Percentiles rank a stretch among this genome's conserved stretches.
phyloP scores from a whole-genome alignment of 768 basidiomycete genomes.

The Tephrocybe sp. region DNA sequence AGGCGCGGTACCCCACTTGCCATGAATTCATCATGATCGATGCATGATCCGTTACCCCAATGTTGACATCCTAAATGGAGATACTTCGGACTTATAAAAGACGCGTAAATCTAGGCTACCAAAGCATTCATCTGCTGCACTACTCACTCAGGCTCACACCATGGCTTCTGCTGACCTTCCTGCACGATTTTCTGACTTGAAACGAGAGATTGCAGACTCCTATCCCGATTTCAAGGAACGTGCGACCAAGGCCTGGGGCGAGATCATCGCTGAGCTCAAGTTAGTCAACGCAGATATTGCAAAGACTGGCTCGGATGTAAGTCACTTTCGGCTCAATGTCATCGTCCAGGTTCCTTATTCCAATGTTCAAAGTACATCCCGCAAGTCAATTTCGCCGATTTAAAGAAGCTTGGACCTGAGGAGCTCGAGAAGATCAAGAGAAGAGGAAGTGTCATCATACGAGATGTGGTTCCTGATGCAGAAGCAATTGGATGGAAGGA shows the following conservation, averaged over 20 bases:
- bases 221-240: conserved; percentile 50
- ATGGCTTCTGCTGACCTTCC: conserved; percentile 27
- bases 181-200: conserved; percentile 55
- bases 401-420: conserved; percentile 43
- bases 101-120: no score
- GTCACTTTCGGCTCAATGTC: conserved; percentile 12
- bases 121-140: neutral
- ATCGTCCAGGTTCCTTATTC: neutral
- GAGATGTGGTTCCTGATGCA: conserved; percentile 52
- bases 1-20: no score
- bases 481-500: conserved; percentile 59
- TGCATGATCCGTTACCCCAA: no score
- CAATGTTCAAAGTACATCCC: conserved; percentile 48
- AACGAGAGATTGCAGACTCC: conserved; percentile 49
- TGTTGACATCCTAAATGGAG: no score
- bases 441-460: conserved; percentile 60
- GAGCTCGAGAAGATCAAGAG: conserved; percentile 48
- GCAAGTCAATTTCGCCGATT: conserved; percentile 54
- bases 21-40: no score
- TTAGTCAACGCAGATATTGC: conserved; percentile 41
- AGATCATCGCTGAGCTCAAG: conserved; percentile 52
- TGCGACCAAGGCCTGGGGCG: conserved; percentile 54
- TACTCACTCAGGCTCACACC: neutral
- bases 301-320: conserved; percentile 46
- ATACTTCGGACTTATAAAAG: no score